Base-by-base conservation (phyloP, 345 rosid species). In the Citrus mangshanensis region DNA sequence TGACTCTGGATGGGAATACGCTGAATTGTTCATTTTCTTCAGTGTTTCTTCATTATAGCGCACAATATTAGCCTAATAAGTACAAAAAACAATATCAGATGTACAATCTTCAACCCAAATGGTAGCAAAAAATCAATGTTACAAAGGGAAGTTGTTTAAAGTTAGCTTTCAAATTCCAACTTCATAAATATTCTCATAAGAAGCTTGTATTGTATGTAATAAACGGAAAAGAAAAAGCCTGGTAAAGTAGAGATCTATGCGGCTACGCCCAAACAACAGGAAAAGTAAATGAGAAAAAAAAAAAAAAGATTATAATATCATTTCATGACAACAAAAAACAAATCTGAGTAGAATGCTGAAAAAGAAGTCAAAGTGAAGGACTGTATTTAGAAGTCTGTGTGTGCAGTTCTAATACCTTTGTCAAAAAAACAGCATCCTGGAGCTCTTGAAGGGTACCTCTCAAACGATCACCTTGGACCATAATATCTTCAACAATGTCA, bases 401-500 rank as follows among this genome's bases (percentile, higher is more conserved):
- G 38, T 32, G 74, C 66, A 62, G 64, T 70, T 27, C 62, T 62
- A 18, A 27, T 80, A 84, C 99, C 98, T 93, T 93, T 75, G 98
- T 95, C 85, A 92, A 83, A 64, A 84, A 83, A 84, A 92, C 98
- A 77, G 95, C 98, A 86, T 92, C 93, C 84, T 95, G 98, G 77
- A 95, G 98, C 81, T 92, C 95, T 84, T 89, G 89, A 81, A 95
- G 93, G 28, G 97, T 89, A 63, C 88, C 92, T 77, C 82, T 87
- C 38, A 93, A 85, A 37, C 68, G 89, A 70, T 93, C 93, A 28
- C 97, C 92, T 85, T 92, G 95, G 56, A 88, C 93, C 37, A 88
- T 72, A 75, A 95, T 87, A 86, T 91, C 96, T 83, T 91, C 97
- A 13, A 88, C 92, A 76, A 95, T 89, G 82, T 95, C 99, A 88